Evolutionary conservation across 257 asterid species (phyloP).

Genomic region (Primulina tabacum): DNA sequence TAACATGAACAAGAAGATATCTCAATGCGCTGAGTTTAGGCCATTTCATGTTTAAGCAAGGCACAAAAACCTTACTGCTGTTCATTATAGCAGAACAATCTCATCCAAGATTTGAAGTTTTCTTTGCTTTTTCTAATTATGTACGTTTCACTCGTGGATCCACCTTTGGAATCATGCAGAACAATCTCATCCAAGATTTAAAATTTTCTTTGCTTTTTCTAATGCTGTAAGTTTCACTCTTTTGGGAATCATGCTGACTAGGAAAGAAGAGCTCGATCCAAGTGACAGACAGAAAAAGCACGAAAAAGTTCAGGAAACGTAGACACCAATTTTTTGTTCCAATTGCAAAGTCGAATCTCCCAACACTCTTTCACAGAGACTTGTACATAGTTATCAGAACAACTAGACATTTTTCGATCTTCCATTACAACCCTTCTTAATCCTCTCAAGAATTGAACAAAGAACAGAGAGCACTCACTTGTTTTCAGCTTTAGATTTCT

Average conservation of each 20-base stretch:
- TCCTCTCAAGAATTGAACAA: background rate
- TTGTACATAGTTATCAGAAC: background rate
- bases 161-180: background rate
- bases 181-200: too few species aligned
- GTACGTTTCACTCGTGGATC: too few species aligned
- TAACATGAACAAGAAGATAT: background rate
- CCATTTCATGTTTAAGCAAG: background rate
- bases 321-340: background rate
- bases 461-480: conserved; percentile 31
- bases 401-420: too few species aligned
- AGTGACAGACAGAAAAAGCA: background rate
- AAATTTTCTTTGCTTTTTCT: too few species aligned
- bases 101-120: too few species aligned
- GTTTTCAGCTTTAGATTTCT: conserved; percentile 75
- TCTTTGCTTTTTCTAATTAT: too few species aligned
- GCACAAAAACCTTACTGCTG: background rate
- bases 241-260: background rate
- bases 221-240: too few species aligned
- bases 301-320: too few species aligned
- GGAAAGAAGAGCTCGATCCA: background rate
- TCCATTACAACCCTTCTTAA: background rate
- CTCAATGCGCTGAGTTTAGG: background rate
- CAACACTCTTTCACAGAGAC: background rate
- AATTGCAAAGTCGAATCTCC: background rate
- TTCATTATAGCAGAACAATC: too few species aligned